Conservation (phyloP, 1,284 basidiomycete genomes). For the Apiotrichum sp. region DNA sequence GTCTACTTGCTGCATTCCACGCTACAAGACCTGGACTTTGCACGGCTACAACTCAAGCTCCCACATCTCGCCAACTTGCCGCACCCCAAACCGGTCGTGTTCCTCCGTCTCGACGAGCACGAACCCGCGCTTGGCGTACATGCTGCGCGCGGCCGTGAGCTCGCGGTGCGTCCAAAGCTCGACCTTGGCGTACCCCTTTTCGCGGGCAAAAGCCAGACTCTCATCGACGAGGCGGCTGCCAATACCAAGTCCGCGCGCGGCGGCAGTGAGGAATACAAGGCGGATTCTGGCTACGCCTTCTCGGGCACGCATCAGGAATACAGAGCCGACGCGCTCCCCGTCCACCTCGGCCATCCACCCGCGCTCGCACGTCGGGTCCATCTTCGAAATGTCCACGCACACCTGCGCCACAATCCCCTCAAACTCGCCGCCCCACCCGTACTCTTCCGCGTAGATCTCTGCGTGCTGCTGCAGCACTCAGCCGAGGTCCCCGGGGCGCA, state of each 20-base stretch:
- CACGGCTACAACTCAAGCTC: not conserved
- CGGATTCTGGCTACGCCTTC: constrained; percentile 9
- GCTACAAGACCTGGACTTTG: too few relatives aligned
- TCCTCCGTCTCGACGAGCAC: not conserved
- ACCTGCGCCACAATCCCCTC: constrained; percentile 11
- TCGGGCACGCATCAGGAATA: constrained; percentile 6
- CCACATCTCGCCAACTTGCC: constrained; percentile 9
- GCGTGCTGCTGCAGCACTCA: constrained; percentile 10
- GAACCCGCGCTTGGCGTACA: constrained; percentile 15
- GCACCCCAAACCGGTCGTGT: not conserved
- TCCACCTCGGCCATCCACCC: constrained; percentile 11
- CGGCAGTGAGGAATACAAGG: constrained; percentile 4
- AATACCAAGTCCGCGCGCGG: constrained; percentile 9
- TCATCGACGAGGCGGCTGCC: constrained; percentile 10
- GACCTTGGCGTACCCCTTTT: constrained; percentile 5
- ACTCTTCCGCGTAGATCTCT: constrained; percentile 9
- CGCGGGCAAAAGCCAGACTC: constrained; percentile 5
- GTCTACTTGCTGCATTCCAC: too few relatives aligned
- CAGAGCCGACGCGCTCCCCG: constrained; percentile 8
- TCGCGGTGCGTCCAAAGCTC: constrained; percentile 14
- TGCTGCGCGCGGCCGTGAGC: constrained; percentile 7
- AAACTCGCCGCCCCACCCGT: constrained; percentile 4
- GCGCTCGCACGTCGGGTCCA: constrained; percentile 1
- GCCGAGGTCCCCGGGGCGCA: constrained; percentile 12
- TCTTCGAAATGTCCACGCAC: not conserved